phyloP scores from a whole-genome alignment of 1,284 basidiomycete genomes.

The Pholiota adiposa region DNA sequence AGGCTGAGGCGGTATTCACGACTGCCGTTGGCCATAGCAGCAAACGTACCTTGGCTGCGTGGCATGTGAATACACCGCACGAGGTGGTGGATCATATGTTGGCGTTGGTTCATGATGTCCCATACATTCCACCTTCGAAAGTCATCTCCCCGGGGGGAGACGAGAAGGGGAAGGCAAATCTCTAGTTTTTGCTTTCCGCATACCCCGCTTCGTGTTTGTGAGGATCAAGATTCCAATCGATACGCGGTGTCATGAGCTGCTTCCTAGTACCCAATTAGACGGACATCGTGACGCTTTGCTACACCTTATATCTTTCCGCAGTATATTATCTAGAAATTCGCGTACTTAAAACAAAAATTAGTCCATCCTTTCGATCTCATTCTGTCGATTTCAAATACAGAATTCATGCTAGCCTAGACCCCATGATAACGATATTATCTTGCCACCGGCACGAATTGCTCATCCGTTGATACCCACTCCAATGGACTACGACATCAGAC shows the following conservation, averaged over 20 bases:
- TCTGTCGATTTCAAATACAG: no score
- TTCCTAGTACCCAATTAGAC: background rate
- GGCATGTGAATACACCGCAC: constrained; percentile 84
- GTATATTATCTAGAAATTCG: background rate
- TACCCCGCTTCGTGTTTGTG: background rate
- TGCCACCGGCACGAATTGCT: no score
- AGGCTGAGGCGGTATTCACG: constrained; percentile 79
- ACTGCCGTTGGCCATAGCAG: constrained; percentile 86
- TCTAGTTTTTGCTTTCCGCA: constrained; percentile 1
- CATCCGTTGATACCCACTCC: no score
- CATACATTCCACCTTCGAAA: constrained; percentile 20
- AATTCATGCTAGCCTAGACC: no score
- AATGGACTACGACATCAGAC: no score
- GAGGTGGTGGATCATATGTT: constrained; percentile 79
- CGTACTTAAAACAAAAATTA: background rate
- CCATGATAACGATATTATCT: no score
- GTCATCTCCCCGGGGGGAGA: background rate
- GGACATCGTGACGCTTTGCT: background rate
- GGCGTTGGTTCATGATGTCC: constrained; percentile 39
- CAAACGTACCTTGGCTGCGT: constrained; percentile 86
- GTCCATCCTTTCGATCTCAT: background rate
- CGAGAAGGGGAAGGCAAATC: constrained; percentile 13
- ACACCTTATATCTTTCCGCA: background rate
- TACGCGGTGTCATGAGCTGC: background rate
- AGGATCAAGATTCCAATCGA: background rate